Evolutionary conservation across 2,329 filamentous ascomycete genomes (phyloP).

Genomic region (Aphanoascus verrucosus): DNA sequence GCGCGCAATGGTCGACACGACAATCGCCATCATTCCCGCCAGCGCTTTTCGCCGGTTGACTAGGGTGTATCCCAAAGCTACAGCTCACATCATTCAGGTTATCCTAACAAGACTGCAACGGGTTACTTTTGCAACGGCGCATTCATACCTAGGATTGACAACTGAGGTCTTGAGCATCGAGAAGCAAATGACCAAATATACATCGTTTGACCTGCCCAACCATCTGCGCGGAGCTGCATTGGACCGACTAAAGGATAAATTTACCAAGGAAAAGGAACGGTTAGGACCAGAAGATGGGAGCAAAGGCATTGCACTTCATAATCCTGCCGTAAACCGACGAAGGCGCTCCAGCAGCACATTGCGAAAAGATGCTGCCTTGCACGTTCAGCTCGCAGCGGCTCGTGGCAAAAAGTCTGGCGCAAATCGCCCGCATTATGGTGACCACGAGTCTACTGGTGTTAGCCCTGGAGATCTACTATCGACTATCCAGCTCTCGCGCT

Average conservation of each 20-base stretch:
- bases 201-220: slow-evolving; percentile 81
- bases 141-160: slow-evolving; percentile 85
- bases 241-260: slow-evolving; percentile 83
- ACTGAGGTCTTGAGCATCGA: slow-evolving; percentile 88
- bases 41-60: slow-evolving; percentile 90
- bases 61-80: slow-evolving; percentile 88
- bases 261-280: slow-evolving; percentile 70
- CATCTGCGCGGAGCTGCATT: slow-evolving; percentile 75
- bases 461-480: slow-evolving; percentile 70
- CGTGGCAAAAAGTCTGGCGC: slow-evolving; percentile 28
- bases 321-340: slow-evolving; percentile 54
- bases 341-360: slow-evolving; percentile 63
- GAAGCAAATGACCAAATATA: slow-evolving; percentile 86
- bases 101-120: slow-evolving; percentile 89
- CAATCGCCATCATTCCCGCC: slow-evolving; percentile 94
- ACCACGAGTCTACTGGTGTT: slow-evolving; percentile 37
- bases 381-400: slow-evolving; percentile 47
- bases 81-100: slow-evolving; percentile 93
- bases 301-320: slow-evolving; percentile 93
- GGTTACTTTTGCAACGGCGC: slow-evolving; percentile 87
- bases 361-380: slow-evolving; percentile 66
- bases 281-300: slow-evolving; percentile 68
- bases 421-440: slow-evolving; percentile 19
- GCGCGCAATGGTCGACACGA: slow-evolving; percentile 90
- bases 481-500: slow-evolving; percentile 61